Percentiles rank a stretch among this genome's conserved stretches.
Conservation (phyloP, 352 stramenopile species). For the Thalassiosira hispida region DNA sequence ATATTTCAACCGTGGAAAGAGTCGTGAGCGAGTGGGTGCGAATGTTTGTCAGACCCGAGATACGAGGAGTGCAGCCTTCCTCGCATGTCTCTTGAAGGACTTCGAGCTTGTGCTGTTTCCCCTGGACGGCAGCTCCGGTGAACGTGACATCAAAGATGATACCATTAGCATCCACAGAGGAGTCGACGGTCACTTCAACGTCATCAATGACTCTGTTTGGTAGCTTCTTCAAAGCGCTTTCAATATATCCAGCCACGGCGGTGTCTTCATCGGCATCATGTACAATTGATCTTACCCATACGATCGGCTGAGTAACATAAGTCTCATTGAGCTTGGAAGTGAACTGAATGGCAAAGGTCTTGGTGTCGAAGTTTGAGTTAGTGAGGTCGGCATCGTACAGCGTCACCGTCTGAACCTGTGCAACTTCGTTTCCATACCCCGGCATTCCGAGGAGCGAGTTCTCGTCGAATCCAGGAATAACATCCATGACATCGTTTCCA, state of each 20-base stretch:
- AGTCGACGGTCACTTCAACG: constrained; percentile 49
- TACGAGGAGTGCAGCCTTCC: constrained; percentile 69
- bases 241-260: constrained; percentile 52
- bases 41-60: constrained; percentile 61
- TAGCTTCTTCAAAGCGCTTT: constrained; percentile 65
- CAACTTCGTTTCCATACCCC: constrained; percentile 53
- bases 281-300: too few species aligned
- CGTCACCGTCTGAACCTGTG: constrained; percentile 72
- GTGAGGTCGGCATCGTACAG: constrained; percentile 54
- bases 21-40: constrained; percentile 46
- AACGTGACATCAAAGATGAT: constrained; percentile 71
- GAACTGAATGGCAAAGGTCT: constrained; percentile 69
- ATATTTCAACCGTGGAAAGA: constrained; percentile 61
- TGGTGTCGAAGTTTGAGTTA: constrained; percentile 55
- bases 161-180: constrained; percentile 15
- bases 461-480: constrained; percentile 54
- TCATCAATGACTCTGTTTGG: constrained; percentile 80
- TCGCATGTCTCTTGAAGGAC: constrained; percentile 64
- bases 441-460: constrained; percentile 30
- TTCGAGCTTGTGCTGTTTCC: constrained; percentile 80
- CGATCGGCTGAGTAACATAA: constrained; percentile 70
- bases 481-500: constrained; percentile 86
- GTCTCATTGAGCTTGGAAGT: constrained; percentile 77
- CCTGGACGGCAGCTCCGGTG: constrained; percentile 60
- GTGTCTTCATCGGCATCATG: too few species aligned